Conservation (phyloP, 2,329 filamentous ascomycete genomes). For the Metarhizium anisopliae region DNA sequence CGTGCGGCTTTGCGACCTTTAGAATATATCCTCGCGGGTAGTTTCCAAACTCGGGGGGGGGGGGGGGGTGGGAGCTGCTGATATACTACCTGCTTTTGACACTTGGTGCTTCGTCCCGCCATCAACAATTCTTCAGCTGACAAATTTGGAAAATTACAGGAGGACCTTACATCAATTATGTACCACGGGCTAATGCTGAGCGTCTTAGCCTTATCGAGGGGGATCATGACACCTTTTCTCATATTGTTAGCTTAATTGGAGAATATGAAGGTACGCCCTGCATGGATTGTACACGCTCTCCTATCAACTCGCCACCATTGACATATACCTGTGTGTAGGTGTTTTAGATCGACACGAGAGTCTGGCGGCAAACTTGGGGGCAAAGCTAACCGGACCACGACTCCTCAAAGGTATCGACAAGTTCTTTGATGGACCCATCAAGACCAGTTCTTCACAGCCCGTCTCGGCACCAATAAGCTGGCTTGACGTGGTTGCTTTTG, state of each 20-base stretch:
- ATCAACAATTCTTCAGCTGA: neutral
- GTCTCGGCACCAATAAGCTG: slow-evolving; percentile 59
- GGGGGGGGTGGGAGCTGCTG: neutral
- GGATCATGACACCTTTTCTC: slow-evolving; percentile 59
- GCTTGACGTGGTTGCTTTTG: slow-evolving; percentile 80
- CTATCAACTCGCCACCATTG: slow-evolving; percentile 4
- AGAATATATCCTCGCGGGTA: neutral
- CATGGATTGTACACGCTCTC: neutral
- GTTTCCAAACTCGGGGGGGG: neutral
- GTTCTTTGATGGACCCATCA: slow-evolving; percentile 74
- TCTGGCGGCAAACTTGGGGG: slow-evolving; percentile 76
- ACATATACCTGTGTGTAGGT: slow-evolving; percentile 31
- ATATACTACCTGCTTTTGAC: neutral
- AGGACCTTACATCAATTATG: slow-evolving; percentile 41
- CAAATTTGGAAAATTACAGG: neutral
- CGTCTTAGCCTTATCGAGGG: slow-evolving; percentile 43
- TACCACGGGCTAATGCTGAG: slow-evolving; percentile 33
- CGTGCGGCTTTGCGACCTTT: neutral
- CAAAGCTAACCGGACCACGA: slow-evolving; percentile 72
- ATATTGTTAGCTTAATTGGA: slow-evolving; percentile 62
- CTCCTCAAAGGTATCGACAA: slow-evolving; percentile 80
- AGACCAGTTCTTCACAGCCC: slow-evolving; percentile 41
- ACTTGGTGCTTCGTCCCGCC: slow-evolving; percentile 13
- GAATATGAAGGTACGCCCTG: slow-evolving; percentile 60
- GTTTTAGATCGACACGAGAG: slow-evolving; percentile 80